Evolutionary conservation across 1,284 basidiomycete species (phyloP), one percentile per base, ranked within the genome.

Genomic region (Psilocybe mexicana): DNA sequence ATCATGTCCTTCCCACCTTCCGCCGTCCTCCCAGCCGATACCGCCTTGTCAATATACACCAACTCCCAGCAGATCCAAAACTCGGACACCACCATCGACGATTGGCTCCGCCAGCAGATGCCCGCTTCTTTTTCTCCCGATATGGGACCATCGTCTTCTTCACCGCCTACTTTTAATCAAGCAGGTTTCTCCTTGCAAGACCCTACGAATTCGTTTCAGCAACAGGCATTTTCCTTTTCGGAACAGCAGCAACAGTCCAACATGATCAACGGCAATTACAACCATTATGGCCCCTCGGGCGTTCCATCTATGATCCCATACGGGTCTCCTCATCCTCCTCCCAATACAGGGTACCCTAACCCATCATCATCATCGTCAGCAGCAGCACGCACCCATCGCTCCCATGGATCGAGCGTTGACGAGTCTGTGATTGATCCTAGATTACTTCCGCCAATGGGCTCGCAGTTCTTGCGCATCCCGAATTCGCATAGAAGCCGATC

Each of bases 1-100:
- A 79, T 84, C 51, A 71, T 82, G 36, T 74, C 79, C 0, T 70
- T 85, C 33, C 76, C 79, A 5, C 43, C 60, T 25, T 62, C 63
- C 10, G 62, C 63, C 23, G 57, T 66, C 26, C 38, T 64, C 26
- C 65, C 65, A 28, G 63, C 67, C 30, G 67, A 73, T 58, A 70
- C 74, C 14, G 65, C 71, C 1, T 67, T 72, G 53, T 70, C 74
- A 70, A 73, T 72, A 69, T 65, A 66, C 57, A 18, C 18, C 18
- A 65, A 70, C 62, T 58, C 65, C 10, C 43, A 18, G 18, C 18
- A 53, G 10, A 25, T 55, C 28, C 64, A 66, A 50, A 59, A 62
- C 18, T 18, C 18, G 18, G 18, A 18, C 44, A 66, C 65, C 10
- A 61, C 65, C 23, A 66, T 70, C 43, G 69, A 68, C 55, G 69